A percentile compares a stretch with the other conserved stretches of the same genome.
Conservation (phyloP, 2,329 filamentous ascomycete genomes). For the Scedosporium aurantiacum region DNA sequence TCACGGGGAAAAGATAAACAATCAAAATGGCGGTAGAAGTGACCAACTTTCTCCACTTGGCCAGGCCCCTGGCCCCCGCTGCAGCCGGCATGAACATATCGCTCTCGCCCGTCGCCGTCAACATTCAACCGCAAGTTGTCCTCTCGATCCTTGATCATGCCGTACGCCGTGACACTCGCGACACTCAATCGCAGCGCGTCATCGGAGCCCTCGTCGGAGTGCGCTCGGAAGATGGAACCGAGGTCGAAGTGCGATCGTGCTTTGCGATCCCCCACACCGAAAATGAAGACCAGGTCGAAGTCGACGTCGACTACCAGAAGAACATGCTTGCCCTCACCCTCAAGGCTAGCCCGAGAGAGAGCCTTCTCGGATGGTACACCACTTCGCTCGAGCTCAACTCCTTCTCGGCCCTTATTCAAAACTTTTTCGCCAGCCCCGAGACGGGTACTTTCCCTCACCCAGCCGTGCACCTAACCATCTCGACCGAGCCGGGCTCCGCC, state of each 20-base stretch:
- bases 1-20: constrained; percentile 1
- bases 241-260: constrained; percentile 90
- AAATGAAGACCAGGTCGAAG: constrained; percentile 96
- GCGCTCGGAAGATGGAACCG: constrained; percentile 90
- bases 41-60: constrained; percentile 87
- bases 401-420: constrained; percentile 97
- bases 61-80: constrained; percentile 79
- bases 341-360: constrained; percentile 86
- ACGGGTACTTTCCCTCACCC: constrained; percentile 96
- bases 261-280: constrained; percentile 98
- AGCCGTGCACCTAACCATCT: constrained; percentile 93
- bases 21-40: constrained; percentile 59
- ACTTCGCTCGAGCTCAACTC: constrained; percentile 95
- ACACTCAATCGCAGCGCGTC: constrained; percentile 82
- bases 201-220: constrained; percentile 92
- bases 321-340: constrained; percentile 94
- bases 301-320: constrained; percentile 99
- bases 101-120: constrained; percentile 84
- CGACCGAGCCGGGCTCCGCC: constrained; percentile 76
- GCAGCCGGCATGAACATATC: constrained; percentile 69
- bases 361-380: constrained; percentile 96
- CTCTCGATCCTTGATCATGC: constrained; percentile 88
- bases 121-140: constrained; percentile 81
- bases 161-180: constrained; percentile 64
- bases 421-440: constrained; percentile 96